phyloP scores from a whole-genome alignment of 2,329 filamentous ascomycete genomes.

The Cladosporium colombiae region DNA sequence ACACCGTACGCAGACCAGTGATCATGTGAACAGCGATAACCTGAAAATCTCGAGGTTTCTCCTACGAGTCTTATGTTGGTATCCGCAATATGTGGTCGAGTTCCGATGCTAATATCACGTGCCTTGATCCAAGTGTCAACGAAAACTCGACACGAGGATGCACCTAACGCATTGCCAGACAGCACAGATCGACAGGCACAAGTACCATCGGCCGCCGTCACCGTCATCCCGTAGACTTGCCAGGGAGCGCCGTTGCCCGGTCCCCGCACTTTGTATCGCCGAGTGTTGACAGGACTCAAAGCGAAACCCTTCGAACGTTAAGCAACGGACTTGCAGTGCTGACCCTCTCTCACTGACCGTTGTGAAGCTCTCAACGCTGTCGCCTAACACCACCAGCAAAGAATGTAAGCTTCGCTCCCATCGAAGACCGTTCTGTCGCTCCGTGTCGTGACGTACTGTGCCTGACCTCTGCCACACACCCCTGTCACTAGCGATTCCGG shows the following conservation, averaged over 20 bases:
- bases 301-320: not conserved
- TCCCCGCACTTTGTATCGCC: not conserved
- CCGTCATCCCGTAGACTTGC: not conserved
- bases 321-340: not conserved
- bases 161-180: not conserved
- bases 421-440: not conserved
- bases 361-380: not conserved
- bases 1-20: not conserved
- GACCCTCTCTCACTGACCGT: not conserved
- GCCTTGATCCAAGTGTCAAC: not conserved
- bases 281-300: conserved; percentile 1
- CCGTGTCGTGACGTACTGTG: not conserved
- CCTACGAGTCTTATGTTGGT: not conserved
- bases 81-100: not conserved
- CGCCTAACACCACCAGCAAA: not conserved
- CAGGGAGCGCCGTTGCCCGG: not conserved
- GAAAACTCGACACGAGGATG: not conserved
- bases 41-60: no score
- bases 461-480: not conserved
- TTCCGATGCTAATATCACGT: not conserved
- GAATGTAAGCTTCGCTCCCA: not conserved
- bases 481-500: not conserved
- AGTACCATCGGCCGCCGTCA: not conserved
- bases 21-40: not conserved
- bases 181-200: conserved; percentile 5